Conservation (phyloP, 345 rosid genomes). For the Raphanus sativus region DNA sequence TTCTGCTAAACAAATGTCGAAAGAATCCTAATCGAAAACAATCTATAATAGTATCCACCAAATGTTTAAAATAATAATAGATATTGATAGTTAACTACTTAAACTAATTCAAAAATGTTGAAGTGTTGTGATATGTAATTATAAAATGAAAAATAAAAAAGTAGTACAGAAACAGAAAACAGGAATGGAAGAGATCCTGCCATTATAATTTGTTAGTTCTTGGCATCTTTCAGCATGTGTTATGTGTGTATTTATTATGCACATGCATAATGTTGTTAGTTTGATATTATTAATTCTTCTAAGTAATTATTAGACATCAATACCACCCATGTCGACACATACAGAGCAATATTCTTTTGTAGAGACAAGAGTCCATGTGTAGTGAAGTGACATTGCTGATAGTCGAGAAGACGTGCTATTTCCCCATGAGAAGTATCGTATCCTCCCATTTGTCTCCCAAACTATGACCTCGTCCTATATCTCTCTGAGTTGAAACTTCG, state of each 20-base stretch:
- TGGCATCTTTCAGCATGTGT: slow-evolving; percentile 2
- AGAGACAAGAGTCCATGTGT: too few relatives aligned
- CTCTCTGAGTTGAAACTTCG: too few relatives aligned
- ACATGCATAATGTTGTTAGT: background rate
- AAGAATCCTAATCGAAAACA: background rate
- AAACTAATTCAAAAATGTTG: background rate
- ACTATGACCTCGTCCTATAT: too few relatives aligned
- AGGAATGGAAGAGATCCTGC: background rate
- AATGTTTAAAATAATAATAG: background rate
- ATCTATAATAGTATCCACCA: background rate
- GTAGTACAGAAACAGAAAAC: background rate
- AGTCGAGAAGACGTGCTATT: too few relatives aligned
- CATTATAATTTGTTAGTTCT: background rate
- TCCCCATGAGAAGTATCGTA: too few relatives aligned
- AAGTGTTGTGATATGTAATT: background rate
- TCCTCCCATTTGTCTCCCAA: too few relatives aligned
- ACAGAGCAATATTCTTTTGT: background rate
- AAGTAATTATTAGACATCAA: background rate
- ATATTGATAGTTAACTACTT: background rate
- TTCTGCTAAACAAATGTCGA: background rate
- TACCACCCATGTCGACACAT: slow-evolving; percentile 10
- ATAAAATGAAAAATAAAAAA: background rate
- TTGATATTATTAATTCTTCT: background rate
- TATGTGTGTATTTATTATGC: slow-evolving; percentile 10
- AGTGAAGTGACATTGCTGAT: too few relatives aligned